Evolutionary conservation across 805 yeast genomes (phyloP), one percentile per base, ranked within the genome.

Genomic region (Debaryomyces tyrocola): DNA sequence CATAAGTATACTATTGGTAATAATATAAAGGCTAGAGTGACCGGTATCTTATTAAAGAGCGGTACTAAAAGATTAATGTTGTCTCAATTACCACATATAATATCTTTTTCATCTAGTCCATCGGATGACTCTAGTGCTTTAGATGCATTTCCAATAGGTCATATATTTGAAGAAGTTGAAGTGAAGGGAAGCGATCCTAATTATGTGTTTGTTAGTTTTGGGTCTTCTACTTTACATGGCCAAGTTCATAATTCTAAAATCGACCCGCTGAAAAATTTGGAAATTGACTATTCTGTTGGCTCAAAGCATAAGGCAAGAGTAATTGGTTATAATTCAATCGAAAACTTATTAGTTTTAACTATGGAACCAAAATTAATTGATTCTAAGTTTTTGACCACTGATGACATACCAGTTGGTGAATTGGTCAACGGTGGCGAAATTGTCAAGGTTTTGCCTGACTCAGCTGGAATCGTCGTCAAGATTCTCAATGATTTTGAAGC

Each of bases 61-160:
- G 80, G 79, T 36, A 74, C 78, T 4, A 85, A 81, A 54, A 84
- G 78, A 60, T 65, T 87, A 20, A 73, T 83, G 12, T 70, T 92
- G 20, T 87, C 97, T 4, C 55, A 78, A 9, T 69, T 83, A 42
- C 84, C 87, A 1, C 80, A 80, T 48, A 67, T 84, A 3, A 53
- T 81, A 40, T 58, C 64, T 58, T 27, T 74, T 74, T 43, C 50
- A 48, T 17, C 41, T 21, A 27, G 44, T 37, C 24, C 46, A 9
- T 20, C 45, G 2, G 52, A 54, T 17, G 49, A 58, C 52, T 14
- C 59, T 58, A 55, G 59, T 33, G 61, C 70, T 5, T 54, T 83
- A 40, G 84, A 80, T 43, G 85, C 91, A 0, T 85, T 87, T 69
- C 90, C 94, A 21, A 64, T 84, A 36, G 98, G 99, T n/a, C 83